Evolutionary conservation across 2,329 filamentous ascomycete genomes (phyloP).

Genomic region (Botrytis deweyae): DNA sequence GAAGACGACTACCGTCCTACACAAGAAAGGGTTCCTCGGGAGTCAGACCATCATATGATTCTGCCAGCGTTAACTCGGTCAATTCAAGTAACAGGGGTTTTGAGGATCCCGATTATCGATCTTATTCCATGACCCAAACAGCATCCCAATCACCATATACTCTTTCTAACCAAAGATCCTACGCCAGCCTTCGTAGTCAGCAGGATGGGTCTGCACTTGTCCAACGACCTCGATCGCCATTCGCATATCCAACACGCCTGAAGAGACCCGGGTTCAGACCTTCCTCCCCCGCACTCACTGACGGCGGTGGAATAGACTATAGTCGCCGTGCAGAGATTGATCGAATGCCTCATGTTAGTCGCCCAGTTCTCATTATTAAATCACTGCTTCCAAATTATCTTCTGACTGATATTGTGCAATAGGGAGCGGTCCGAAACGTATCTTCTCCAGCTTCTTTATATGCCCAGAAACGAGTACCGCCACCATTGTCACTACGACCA

Average conservation of each 20-base stretch:
- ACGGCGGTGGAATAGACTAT: slow-evolving; percentile 39
- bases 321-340: slow-evolving; percentile 39
- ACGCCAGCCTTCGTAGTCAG: slow-evolving; percentile 49
- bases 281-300: slow-evolving; percentile 39
- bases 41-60: slow-evolving; percentile 56
- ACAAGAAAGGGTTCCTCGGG: slow-evolving; percentile 51
- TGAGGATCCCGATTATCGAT: slow-evolving; percentile 48
- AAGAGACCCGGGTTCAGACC: slow-evolving; percentile 50
- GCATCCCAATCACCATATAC: slow-evolving; percentile 40
- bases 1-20: slow-evolving; percentile 49
- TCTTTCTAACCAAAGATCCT: slow-evolving; percentile 50
- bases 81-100: slow-evolving; percentile 40
- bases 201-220: slow-evolving; percentile 42
- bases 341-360: slow-evolving; percentile 35
- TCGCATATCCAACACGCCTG: slow-evolving; percentile 57
- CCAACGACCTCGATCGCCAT: slow-evolving; percentile 58
- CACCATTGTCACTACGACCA: slow-evolving; percentile 30
- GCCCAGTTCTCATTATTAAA: neutral
- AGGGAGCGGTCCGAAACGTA: slow-evolving; percentile 32
- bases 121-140: slow-evolving; percentile 54
- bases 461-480: slow-evolving; percentile 34
- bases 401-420: slow-evolving; percentile 8
- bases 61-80: slow-evolving; percentile 48
- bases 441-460: slow-evolving; percentile 38
- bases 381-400: neutral